Conservation (phyloP, 768 basidiomycete species). For the Pleurotus eryngii region DNA sequence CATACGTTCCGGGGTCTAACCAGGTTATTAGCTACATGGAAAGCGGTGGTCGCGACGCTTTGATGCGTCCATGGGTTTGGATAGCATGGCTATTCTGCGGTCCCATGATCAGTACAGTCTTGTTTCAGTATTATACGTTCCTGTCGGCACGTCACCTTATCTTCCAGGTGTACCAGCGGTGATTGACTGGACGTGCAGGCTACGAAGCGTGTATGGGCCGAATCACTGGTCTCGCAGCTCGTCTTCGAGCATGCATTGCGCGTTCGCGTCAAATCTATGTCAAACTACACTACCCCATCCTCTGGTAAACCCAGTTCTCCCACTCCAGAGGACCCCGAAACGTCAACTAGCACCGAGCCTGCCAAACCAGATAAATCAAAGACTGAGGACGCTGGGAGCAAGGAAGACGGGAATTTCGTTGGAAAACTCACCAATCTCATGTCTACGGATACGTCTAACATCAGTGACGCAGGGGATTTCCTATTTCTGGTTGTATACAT, state of each 20-base stretch:
- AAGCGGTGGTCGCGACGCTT: constrained; percentile 40
- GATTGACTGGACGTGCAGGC: constrained; percentile 21
- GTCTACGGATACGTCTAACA: constrained; percentile 53
- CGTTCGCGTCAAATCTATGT: constrained; percentile 54
- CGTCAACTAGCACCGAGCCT: constrained; percentile 9
- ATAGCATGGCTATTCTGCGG: constrained; percentile 48
- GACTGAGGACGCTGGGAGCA: constrained; percentile 13
- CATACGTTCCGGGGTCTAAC: neutral
- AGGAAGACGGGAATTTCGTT: constrained; percentile 45
- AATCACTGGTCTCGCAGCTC: constrained; percentile 41
- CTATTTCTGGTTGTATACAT: constrained; percentile 30
- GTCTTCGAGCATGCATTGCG: constrained; percentile 49
- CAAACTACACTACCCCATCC: constrained; percentile 9
- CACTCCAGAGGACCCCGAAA: constrained; percentile 2
- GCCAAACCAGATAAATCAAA: constrained; percentile 6
- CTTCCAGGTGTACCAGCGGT: neutral
- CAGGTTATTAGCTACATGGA: constrained; percentile 49
- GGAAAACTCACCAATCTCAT: constrained; percentile 79
- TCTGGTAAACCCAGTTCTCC: constrained; percentile 7
- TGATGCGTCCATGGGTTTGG: constrained; percentile 70
- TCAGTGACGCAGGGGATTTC: constrained; percentile 33
- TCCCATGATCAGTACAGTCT: constrained; percentile 37
- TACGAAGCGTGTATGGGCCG: constrained; percentile 40
- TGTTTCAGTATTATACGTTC: constrained; percentile 54
- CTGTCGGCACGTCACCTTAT: constrained; percentile 38